Evolutionary conservation across 768 basidiomycete genomes (phyloP).

Genomic region (Hygrophoropsis aurantiaca): DNA sequence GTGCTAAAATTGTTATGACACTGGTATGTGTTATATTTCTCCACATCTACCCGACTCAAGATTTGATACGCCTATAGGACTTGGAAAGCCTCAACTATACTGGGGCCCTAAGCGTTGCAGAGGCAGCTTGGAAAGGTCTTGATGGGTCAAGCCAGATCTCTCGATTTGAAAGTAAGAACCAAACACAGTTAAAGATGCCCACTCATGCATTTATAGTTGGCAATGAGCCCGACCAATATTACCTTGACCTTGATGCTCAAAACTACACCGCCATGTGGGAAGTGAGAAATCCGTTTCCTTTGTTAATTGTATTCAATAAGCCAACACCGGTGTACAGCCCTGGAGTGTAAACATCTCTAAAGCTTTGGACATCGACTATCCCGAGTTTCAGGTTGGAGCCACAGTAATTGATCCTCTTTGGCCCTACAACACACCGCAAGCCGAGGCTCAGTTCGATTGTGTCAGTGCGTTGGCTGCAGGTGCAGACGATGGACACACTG

Average conservation of each 20-base stretch:
- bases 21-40: slow-evolving; percentile 30
- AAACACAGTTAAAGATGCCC: neutral
- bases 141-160: slow-evolving; percentile 32
- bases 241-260: slow-evolving; percentile 37
- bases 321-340: slow-evolving; percentile 25
- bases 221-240: slow-evolving; percentile 56
- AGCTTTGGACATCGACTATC: slow-evolving; percentile 35
- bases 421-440: slow-evolving; percentile 45
- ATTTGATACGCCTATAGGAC: slow-evolving; percentile 31
- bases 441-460: slow-evolving; percentile 39
- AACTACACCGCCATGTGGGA: slow-evolving; percentile 46
- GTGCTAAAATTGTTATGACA: slow-evolving; percentile 48
- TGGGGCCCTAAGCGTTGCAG: slow-evolving; percentile 43
- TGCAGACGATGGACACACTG: slow-evolving; percentile 39
- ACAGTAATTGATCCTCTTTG: slow-evolving; percentile 52
- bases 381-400: slow-evolving; percentile 49
- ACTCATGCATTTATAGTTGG: slow-evolving; percentile 34
- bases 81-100: slow-evolving; percentile 42
- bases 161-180: slow-evolving; percentile 43
- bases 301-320: neutral
- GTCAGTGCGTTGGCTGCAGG: slow-evolving; percentile 50
- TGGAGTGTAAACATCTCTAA: slow-evolving; percentile 50
- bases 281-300: slow-evolving; percentile 23
- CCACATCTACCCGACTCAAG: neutral
- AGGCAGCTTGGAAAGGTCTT: slow-evolving; percentile 40